phyloP scores from a whole-genome alignment of 257 asterid genomes.

The Solanum neorickii region DNA sequence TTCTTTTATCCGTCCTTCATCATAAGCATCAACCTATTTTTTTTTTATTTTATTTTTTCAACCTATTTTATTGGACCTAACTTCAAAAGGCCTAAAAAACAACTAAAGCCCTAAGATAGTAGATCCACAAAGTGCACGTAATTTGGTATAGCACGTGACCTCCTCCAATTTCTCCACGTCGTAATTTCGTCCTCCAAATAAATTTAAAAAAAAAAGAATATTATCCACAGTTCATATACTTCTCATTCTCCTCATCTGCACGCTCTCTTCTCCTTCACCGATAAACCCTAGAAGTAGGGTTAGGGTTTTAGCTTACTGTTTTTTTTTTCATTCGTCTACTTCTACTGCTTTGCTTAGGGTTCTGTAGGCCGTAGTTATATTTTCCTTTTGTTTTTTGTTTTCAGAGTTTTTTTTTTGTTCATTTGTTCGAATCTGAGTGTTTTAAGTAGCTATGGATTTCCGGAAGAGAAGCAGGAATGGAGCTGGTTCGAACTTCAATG shows the following conservation, averaged over 20 bases:
- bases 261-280: background rate
- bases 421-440: background rate
- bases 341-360: background rate
- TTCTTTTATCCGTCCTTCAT: background rate
- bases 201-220: background rate
- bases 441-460: slow-evolving; percentile 4
- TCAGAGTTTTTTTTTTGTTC: background rate
- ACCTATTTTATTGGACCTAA: background rate
- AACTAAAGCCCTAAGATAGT: background rate
- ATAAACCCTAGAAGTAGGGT: background rate
- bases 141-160: background rate
- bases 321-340: background rate
- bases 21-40: background rate
- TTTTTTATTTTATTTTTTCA: background rate
- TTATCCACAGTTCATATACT: background rate
- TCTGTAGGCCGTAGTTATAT: background rate
- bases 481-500: slow-evolving; percentile 22
- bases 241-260: background rate
- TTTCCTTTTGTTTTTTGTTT: background rate
- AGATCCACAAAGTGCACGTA: background rate
- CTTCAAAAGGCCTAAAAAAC: background rate
- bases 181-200: background rate
- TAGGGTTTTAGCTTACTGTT: background rate
- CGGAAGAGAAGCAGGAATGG: slow-evolving; percentile 23
- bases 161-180: background rate